phyloP scores from a whole-genome alignment of 306 rosid genomes.

The Malus fusca region DNA sequence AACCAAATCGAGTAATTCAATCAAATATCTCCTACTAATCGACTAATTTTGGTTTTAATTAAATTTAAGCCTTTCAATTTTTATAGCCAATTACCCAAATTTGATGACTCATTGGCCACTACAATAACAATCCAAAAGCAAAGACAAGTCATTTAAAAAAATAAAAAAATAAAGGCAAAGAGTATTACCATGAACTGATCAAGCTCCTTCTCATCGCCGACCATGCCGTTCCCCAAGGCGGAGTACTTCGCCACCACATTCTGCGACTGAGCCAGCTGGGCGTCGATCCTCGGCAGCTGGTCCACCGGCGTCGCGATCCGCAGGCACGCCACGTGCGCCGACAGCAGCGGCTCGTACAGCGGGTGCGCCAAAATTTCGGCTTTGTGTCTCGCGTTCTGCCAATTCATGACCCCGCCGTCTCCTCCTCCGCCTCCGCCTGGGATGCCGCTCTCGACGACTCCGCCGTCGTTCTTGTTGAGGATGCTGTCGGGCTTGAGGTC shows the following conservation, averaged over 20 bases:
- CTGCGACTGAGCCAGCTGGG: conserved; percentile 88
- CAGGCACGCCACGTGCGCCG: conserved; percentile 90
- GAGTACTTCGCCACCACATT: conserved; percentile 92
- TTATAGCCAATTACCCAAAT: not conserved
- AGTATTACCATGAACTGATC: conserved; percentile 86
- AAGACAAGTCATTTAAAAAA: not conserved
- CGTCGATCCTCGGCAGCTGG: conserved; percentile 93
- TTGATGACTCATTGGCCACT: not conserved
- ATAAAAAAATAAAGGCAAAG: not conserved
- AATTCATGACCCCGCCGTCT: conserved; percentile 44
- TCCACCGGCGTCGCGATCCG: conserved; percentile 98
- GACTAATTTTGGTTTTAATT: too few relatives aligned
- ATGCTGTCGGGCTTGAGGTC: conserved; percentile 33
- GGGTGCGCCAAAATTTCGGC: conserved; percentile 85
- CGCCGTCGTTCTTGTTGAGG: conserved; percentile 33
- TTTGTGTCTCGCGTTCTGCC: conserved; percentile 78
- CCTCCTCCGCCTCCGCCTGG: conserved; percentile 14
- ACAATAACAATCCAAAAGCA: not conserved
- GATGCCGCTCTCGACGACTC: conserved; percentile 27
- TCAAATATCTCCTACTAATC: too few relatives aligned
- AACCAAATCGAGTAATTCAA: not conserved
- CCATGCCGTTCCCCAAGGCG: conserved; percentile 56
- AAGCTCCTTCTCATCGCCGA: conserved; percentile 72
- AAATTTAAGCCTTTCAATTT: not conserved
- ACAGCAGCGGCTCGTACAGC: conserved; percentile 76